Conservation (phyloP, 2,329 filamentous ascomycete genomes). For the Colletotrichum tabaci region DNA sequence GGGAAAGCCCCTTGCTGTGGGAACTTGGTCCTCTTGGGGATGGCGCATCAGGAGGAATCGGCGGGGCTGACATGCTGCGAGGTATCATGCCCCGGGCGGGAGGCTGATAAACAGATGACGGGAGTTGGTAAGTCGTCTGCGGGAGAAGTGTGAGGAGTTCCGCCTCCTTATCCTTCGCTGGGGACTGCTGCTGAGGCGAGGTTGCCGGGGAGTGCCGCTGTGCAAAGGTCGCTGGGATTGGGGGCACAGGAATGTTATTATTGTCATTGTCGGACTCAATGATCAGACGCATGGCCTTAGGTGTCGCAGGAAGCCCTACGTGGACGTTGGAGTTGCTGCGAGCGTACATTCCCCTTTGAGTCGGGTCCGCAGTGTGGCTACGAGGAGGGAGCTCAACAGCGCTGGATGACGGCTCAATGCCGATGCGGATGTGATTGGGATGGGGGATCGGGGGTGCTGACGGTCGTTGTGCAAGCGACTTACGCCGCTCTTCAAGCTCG, state of each 20-base stretch:
- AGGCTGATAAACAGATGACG: constrained; percentile 72
- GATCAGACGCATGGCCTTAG: constrained; percentile 89
- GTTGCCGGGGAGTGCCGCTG: constrained; percentile 59
- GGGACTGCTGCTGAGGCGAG: constrained; percentile 54
- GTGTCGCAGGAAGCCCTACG: constrained; percentile 90
- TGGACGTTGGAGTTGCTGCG: constrained; percentile 60
- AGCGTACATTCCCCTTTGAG: constrained; percentile 64
- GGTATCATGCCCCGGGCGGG: constrained; percentile 65
- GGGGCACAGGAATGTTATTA: constrained; percentile 56
- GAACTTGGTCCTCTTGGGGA: constrained; percentile 51
- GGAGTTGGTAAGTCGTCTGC: constrained; percentile 34
- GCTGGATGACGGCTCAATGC: constrained; percentile 47
- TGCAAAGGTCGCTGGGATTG: constrained; percentile 64
- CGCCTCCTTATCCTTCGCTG: constrained; percentile 51
- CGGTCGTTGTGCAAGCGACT: constrained; percentile 85
- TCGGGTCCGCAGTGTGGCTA: constrained; percentile 77
- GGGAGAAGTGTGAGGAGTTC: constrained; percentile 66
- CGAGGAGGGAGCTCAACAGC: constrained; percentile 66
- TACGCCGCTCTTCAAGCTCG: constrained; percentile 89
- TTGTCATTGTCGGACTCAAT: constrained; percentile 72
- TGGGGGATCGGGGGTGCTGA: constrained; percentile 86
- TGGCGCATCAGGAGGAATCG: constrained; percentile 59
- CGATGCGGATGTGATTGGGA: constrained; percentile 68
- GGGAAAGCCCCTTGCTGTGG: constrained; percentile 45
- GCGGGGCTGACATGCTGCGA: constrained; percentile 73